These are phyloP conservation scores for Cucurbita ficifolia DNA, from an alignment of 306 rosid genomes.

Conservation along the genomic window DNA sequence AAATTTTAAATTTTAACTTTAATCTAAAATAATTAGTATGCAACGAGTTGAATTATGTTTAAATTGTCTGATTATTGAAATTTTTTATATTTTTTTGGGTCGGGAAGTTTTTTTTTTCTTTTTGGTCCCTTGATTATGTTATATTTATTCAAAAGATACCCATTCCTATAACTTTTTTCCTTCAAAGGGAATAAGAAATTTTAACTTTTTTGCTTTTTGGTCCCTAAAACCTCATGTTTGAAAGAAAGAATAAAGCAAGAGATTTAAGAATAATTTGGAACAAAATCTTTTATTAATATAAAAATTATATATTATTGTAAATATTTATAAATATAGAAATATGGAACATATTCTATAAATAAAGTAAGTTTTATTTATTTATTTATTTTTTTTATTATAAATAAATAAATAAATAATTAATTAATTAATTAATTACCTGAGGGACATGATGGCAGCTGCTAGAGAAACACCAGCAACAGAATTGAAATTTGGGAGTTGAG, in stretches of 20 bases:
- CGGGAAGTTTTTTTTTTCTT: too few species aligned
- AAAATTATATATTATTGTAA: background rate
- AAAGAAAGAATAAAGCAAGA: background rate
- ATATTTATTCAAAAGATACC: too few species aligned
- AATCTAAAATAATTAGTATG: too few species aligned
- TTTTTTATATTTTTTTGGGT: too few species aligned
- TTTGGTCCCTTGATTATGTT: too few species aligned
- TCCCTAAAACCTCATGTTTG: background rate
- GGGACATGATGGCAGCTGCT: constrained; percentile 91
- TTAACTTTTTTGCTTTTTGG: background rate
- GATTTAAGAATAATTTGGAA: background rate
- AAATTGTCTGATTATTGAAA: too few species aligned
- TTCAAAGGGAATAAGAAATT: background rate
- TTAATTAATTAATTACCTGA: constrained; percentile 26
- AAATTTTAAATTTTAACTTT: too few species aligned
- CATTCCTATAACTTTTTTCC: background rate
- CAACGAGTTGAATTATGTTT: too few species aligned
- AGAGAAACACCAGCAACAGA: constrained; percentile 85
- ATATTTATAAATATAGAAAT: background rate
- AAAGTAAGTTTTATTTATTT: background rate
- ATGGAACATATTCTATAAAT: background rate
- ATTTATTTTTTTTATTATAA: background rate
- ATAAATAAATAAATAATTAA: background rate
- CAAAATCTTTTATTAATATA: background rate
- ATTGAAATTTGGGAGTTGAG: constrained; percentile 90